These are phyloP conservation scores for Colletotrichum sp. DNA, from an alignment of 2,329 filamentous ascomycete genomes.

Conservation along the genomic window DNA sequence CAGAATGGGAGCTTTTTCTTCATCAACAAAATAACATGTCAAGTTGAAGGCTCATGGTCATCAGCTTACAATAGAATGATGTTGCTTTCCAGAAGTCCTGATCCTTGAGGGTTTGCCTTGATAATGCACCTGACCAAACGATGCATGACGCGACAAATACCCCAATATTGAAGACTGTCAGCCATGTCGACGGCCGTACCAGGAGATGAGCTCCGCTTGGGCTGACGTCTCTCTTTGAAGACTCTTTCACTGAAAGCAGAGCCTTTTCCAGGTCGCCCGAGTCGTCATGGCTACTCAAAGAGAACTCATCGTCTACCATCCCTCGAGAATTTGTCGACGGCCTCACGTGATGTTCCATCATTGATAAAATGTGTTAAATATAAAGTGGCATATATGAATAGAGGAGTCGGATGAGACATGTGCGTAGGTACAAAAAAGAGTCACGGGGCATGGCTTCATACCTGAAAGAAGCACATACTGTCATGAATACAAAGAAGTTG, in stretches of 20 bases:
- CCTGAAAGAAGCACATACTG: too few relatives aligned
- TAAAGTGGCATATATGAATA: too few relatives aligned
- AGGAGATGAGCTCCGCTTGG: background rate
- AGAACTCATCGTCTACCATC: background rate
- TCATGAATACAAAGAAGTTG: too few relatives aligned
- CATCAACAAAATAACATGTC: background rate
- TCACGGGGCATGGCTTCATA: too few relatives aligned
- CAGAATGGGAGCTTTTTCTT: background rate
- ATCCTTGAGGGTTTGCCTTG: background rate
- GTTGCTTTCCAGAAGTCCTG: conserved; percentile 3
- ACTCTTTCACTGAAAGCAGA: background rate
- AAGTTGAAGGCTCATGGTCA: background rate
- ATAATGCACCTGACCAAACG: background rate
- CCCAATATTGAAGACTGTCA: background rate
- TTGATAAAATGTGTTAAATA: too few relatives aligned
- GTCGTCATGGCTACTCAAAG: background rate
- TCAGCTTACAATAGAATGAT: background rate
- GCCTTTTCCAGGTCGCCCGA: background rate
- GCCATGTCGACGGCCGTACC: background rate
- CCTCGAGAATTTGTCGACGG: background rate
- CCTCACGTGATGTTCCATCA: too few relatives aligned
- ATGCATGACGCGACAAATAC: background rate
- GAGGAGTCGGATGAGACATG: too few relatives aligned
- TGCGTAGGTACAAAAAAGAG: too few relatives aligned
- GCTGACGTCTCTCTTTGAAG: background rate